Conservation (phyloP, 805 yeast genomes). For the Teunomyces panamensis region DNA sequence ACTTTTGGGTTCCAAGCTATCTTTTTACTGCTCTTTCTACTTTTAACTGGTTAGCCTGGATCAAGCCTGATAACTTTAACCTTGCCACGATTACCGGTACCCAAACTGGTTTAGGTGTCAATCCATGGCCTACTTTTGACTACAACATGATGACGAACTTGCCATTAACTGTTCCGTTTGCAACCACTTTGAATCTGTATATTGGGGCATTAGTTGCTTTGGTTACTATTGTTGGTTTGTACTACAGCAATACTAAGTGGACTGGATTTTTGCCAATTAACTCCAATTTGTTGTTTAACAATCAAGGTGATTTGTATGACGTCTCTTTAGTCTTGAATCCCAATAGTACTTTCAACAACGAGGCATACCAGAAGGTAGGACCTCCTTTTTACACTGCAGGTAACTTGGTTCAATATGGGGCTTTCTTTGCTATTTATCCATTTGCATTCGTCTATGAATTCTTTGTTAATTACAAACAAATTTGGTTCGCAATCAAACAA, state of each 20-base stretch:
- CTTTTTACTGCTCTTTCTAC: conserved; percentile 39
- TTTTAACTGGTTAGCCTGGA: conserved; percentile 61
- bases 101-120: conserved; percentile 47
- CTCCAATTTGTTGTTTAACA: conserved; percentile 20
- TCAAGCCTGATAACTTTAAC: conserved; percentile 48
- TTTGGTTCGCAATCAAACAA: conserved; percentile 2
- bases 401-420: conserved; percentile 25
- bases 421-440: conserved; percentile 26
- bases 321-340: conserved; percentile 7
- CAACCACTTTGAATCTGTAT: conserved; percentile 17
- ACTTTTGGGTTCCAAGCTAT: conserved; percentile 45
- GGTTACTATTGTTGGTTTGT: conserved; percentile 21
- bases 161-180: conserved; percentile 20
- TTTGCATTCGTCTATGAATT: conserved; percentile 14
- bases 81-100: conserved; percentile 49
- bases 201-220: conserved; percentile 20
- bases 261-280: conserved; percentile 25
- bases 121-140: conserved; percentile 54
- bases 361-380: conserved; percentile 20
- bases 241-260: conserved; percentile 27
- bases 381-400: conserved; percentile 32
- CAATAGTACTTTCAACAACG: conserved; percentile 13
- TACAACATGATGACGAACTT: conserved; percentile 39
- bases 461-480: conserved; percentile 1
- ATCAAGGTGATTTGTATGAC: conserved; percentile 18